Evolutionary conservation across 306 rosid genomes (phyloP).

Genomic region (Lathyrus oleraceus): DNA sequence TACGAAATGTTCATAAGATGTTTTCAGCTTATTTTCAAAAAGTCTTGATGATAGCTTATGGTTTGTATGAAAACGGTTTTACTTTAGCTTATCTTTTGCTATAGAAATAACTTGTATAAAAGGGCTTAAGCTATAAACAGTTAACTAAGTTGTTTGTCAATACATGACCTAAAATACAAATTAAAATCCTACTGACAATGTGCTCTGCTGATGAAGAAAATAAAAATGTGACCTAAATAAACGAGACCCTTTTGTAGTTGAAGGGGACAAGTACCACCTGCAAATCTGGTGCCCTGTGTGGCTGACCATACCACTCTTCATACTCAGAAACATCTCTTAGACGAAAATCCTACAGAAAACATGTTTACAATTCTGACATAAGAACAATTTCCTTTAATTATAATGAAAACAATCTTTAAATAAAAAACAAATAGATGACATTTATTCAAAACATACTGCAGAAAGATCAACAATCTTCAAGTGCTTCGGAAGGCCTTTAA

Average conservation of each 20-base stretch:
- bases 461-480: conserved; percentile 99
- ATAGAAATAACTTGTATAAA: not conserved
- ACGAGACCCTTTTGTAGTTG: conserved; percentile 17
- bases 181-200: conserved; percentile 12
- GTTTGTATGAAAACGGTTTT: not conserved
- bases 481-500: conserved; percentile 76
- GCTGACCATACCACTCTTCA: conserved; percentile 94
- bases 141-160: not conserved
- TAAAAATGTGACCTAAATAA: conserved; percentile 28
- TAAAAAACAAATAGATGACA: conserved; percentile 10
- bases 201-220: conserved; percentile 20
- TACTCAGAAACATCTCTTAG: conserved; percentile 78
- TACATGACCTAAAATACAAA: not conserved
- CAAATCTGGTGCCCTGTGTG: conserved; percentile 77
- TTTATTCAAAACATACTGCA: conserved; percentile 63
- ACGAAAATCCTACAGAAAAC: conserved; percentile 78
- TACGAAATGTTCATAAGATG: not conserved
- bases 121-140: not conserved
- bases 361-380: conserved; percentile 28
- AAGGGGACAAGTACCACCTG: conserved; percentile 52
- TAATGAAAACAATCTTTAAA: not conserved
- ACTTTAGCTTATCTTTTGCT: not conserved
- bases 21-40: not conserved
- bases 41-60: not conserved
- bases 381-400: conserved; percentile 2